Percentiles rank a stretch among this genome's conserved stretches.
These are phyloP conservation scores for Lepraria neglecta DNA, from an alignment of 495 filamentous ascomycete genomes.

Conservation along the genomic window DNA sequence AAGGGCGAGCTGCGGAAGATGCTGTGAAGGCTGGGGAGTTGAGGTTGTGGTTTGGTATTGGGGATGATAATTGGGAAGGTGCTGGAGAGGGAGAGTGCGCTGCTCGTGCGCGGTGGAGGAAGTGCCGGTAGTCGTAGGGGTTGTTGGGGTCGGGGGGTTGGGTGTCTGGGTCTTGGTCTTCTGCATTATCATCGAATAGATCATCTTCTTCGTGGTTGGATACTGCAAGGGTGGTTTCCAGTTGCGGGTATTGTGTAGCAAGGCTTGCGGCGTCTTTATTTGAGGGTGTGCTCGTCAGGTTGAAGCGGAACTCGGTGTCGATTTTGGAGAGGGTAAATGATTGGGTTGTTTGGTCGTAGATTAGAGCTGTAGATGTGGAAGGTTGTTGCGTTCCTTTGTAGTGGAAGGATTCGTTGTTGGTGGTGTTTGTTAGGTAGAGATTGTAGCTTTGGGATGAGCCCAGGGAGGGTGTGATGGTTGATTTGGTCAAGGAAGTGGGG, in stretches of 20 bases:
- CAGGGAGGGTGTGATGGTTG: slow-evolving; percentile 37
- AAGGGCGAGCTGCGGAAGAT: background rate
- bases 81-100: slow-evolving; percentile 21
- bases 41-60: slow-evolving; percentile 15
- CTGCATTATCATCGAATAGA: slow-evolving; percentile 34
- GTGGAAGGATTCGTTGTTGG: slow-evolving; percentile 41
- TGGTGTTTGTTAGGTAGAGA: slow-evolving; percentile 47
- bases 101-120: slow-evolving; percentile 32
- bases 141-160: slow-evolving; percentile 44
- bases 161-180: slow-evolving; percentile 42
- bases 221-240: slow-evolving; percentile 39
- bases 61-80: slow-evolving; percentile 8
- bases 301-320: slow-evolving; percentile 50
- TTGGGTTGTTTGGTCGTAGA: slow-evolving; percentile 48
- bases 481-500: slow-evolving; percentile 37
- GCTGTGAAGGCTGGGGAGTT: slow-evolving; percentile 5
- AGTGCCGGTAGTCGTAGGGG: slow-evolving; percentile 56
- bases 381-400: slow-evolving; percentile 49
- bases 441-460: slow-evolving; percentile 39
- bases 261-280: slow-evolving; percentile 42
- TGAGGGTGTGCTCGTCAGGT: slow-evolving; percentile 45
- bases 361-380: slow-evolving; percentile 40
- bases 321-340: slow-evolving; percentile 49
- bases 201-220: slow-evolving; percentile 37
- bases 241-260: slow-evolving; percentile 42